phyloP scores from a whole-genome alignment of 1,139 yeast species.

The Komagataea norvegica region DNA sequence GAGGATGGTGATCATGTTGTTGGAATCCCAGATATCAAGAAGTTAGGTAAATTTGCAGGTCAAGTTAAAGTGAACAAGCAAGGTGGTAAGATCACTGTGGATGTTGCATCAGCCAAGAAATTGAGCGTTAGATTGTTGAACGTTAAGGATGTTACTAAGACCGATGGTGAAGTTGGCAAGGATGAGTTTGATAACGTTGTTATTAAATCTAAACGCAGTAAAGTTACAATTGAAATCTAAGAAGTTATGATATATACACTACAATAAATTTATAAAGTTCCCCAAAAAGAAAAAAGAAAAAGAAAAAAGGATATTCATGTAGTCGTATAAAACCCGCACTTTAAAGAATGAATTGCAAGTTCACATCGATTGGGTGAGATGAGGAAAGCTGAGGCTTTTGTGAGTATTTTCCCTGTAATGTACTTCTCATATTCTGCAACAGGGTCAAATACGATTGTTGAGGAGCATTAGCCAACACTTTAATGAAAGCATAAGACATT shows the following conservation, averaged over 20 bases:
- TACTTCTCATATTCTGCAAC: conserved; percentile 52
- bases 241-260: no score
- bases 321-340: no score
- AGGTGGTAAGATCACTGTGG: conserved; percentile 1
- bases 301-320: no score
- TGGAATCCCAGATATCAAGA: conserved; percentile 15
- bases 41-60: conserved; percentile 13
- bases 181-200: conserved; percentile 15
- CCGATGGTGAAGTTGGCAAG: conserved; percentile 1
- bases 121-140: conserved; percentile 18
- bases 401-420: conserved; percentile 47
- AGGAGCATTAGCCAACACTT: conserved; percentile 45
- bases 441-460: conserved; percentile 52
- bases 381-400: conserved; percentile 64
- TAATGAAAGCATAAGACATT: conserved; percentile 75
- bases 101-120: conserved; percentile 3
- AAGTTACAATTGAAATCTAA: no score
- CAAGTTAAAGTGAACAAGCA: conserved; percentile 9
- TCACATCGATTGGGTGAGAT: conserved; percentile 61
- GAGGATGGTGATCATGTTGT: conserved; percentile 17
- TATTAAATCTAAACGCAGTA: background rate
- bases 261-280: no score
- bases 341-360: conserved; percentile 38
- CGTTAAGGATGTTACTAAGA: background rate
- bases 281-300: no score